Evolutionary conservation across 352 stramenopile species (phyloP).

Genomic region (Albugo laibachii): DNA sequence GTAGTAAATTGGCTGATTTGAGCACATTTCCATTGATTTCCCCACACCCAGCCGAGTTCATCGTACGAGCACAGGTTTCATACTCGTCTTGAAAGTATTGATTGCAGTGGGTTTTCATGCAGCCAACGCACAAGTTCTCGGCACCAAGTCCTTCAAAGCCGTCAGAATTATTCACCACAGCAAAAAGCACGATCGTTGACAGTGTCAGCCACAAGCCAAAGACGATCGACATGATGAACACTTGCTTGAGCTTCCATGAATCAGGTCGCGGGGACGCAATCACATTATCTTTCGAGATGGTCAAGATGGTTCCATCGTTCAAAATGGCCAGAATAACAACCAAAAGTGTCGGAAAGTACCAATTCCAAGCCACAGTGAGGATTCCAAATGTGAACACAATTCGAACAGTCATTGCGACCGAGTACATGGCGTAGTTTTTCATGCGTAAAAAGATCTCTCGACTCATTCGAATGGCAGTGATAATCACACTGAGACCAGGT

Average conservation of each 20-base stretch:
- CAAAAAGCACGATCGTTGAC: conserved; percentile 42
- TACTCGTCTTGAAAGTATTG: conserved; percentile 32
- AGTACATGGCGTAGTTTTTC: conserved; percentile 86
- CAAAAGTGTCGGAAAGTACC: conserved; percentile 72
- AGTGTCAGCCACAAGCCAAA: conserved; percentile 49
- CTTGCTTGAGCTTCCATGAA: conserved; percentile 50
- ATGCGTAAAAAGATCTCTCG: conserved; percentile 82
- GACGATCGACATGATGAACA: conserved; percentile 44
- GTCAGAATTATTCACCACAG: conserved; percentile 29
- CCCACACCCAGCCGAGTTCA: conserved; percentile 32
- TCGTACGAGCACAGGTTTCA: conserved; percentile 21
- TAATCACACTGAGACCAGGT: conserved; percentile 72
- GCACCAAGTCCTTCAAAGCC: conserved; percentile 27
- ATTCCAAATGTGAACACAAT: conserved; percentile 79
- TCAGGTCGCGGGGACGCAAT: conserved; percentile 31
- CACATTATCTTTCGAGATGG: conserved; percentile 64
- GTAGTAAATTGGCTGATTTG: conserved; percentile 7
- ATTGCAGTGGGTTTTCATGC: conserved; percentile 34
- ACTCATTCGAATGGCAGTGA: conserved; percentile 74
- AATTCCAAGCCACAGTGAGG: conserved; percentile 75
- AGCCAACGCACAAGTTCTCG: conserved; percentile 38
- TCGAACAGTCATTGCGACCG: conserved; percentile 75
- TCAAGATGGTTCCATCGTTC: conserved; percentile 78
- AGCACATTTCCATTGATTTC: conserved; percentile 34
- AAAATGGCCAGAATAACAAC: conserved; percentile 82